Percentiles rank a stretch among this genome's conserved stretches.
Conservation (phyloP, 2,329 filamentous ascomycete species). For the Aureobasidium sp. region DNA sequence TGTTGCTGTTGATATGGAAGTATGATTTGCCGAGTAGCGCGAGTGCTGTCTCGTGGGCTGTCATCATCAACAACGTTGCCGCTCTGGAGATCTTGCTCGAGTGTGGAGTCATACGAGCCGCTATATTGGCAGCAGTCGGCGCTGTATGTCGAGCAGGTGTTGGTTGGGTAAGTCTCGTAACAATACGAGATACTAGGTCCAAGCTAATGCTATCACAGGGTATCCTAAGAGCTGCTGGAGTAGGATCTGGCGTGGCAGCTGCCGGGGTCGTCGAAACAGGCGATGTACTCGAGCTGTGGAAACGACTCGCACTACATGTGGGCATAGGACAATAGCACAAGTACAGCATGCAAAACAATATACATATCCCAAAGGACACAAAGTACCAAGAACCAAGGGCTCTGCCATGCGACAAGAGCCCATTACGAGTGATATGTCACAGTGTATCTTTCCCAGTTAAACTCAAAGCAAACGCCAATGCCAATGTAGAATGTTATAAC, state of each 20-base stretch:
- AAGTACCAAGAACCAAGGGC: background rate
- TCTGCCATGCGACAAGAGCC: background rate
- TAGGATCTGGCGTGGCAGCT: conserved; percentile 40
- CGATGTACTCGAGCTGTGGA: conserved; percentile 28
- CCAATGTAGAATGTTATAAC: background rate
- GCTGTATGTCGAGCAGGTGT: conserved; percentile 69
- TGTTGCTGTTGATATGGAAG: conserved; percentile 94
- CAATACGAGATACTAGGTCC: too few species aligned
- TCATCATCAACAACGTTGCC: conserved; percentile 91
- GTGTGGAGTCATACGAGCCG: conserved; percentile 75
- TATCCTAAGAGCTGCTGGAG: conserved; percentile 61
- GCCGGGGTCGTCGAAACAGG: conserved; percentile 30
- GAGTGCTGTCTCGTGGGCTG: conserved; percentile 72
- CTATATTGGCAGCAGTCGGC: conserved; percentile 66
- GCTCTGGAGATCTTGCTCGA: conserved; percentile 86
- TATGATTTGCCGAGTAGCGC: conserved; percentile 78
- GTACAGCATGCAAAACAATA: too few species aligned
- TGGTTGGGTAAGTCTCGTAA: conserved; percentile 43
- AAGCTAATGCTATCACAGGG: conserved; percentile 16
- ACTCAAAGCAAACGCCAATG: conserved; percentile 1
- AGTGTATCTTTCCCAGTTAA: conserved; percentile 6
- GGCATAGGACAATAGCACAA: conserved; percentile 16
- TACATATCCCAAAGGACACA: background rate
- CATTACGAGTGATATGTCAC: conserved; percentile 8
- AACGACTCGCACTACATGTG: conserved; percentile 22